Conservation (phyloP, 257 asterid genomes). For the Przewalskia tangutica region DNA sequence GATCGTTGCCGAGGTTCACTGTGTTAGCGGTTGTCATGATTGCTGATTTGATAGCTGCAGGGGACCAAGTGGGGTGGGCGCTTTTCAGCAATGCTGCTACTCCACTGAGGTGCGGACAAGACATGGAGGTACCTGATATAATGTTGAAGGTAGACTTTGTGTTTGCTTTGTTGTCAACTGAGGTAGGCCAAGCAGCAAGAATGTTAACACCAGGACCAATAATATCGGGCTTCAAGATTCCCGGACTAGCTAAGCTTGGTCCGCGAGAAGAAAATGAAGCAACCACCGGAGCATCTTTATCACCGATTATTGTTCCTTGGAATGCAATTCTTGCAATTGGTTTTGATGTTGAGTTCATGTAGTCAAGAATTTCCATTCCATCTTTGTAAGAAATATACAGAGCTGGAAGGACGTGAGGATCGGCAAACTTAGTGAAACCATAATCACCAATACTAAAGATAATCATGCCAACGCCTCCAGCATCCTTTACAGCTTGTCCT, state of each 20-base stretch:
- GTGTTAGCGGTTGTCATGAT: conserved; percentile 45
- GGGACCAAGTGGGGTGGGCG: neutral
- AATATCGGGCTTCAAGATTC: neutral
- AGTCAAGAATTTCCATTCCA: neutral
- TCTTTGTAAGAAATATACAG: neutral
- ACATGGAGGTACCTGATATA: neutral
- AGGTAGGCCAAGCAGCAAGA: neutral
- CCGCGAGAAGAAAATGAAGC: neutral
- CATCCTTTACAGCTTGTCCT: neutral
- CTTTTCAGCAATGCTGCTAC: neutral
- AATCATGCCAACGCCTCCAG: neutral
- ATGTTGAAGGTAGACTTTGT: neutral
- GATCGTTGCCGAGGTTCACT: conserved; percentile 11
- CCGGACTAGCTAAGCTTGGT: neutral
- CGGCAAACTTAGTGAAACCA: neutral
- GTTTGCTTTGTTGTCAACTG: neutral
- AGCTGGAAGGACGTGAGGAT: neutral
- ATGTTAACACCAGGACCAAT: neutral
- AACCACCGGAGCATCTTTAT: neutral
- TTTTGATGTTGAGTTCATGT: neutral
- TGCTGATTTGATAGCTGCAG: conserved; percentile 45
- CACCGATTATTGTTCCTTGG: neutral
- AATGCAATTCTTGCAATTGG: neutral
- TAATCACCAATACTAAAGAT: neutral
- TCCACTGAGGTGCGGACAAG: conserved; percentile 1